Base-by-base conservation (phyloP, 2,329 filamentous ascomycete species). In the Hypomyces rosellus region DNA sequence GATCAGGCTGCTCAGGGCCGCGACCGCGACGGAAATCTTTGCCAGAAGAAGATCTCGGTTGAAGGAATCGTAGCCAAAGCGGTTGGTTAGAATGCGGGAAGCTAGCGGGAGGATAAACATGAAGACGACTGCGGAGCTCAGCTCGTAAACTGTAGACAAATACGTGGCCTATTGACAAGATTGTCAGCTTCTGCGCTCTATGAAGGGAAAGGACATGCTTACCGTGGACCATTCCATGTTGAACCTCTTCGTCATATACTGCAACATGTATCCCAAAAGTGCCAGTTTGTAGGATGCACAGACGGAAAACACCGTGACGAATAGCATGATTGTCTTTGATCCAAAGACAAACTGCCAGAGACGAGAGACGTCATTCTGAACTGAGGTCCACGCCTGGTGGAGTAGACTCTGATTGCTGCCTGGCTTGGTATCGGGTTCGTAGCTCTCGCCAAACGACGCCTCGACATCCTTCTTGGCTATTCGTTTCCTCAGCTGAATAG, bases 171-270 rank as follows among this genome's bases (percentile, higher is more conserved):
- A 12, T 12, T 9, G 20, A 16, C 54, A 7, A 55, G 53, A n/a
- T 9, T 22, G n/a, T 7, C 14, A 14, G 13, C 36, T 9, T 14
- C 3, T 30, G 14, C 42, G n/a, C 9, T 33, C 9, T 20, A 4
- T 8, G 8, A 12, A 8, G 12, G 11, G 18, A 8, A 15, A 7
- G 20, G 13, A n/a, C n/a, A n/a, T 14, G 15, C 63, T 49, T 53
- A 72, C 70, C 48, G 65, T 65, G 38, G 68, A 70, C 72, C 74
- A 75, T 7, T 68, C 69, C 69, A 77, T 74, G 30, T 63, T 46
- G 59, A 77, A 81, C 5, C 76, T 69, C 44, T 72, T 74, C 1
- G 73, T 74, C 48, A 75, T 68, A 57, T 81, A 81, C 57, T 82
- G 80, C 2, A 81, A 57, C 5, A 78, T 52, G 18, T 68, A 67